Base-by-base conservation (phyloP, 2,329 filamentous ascomycete genomes). In the Ceratocystis alfenasii region DNA sequence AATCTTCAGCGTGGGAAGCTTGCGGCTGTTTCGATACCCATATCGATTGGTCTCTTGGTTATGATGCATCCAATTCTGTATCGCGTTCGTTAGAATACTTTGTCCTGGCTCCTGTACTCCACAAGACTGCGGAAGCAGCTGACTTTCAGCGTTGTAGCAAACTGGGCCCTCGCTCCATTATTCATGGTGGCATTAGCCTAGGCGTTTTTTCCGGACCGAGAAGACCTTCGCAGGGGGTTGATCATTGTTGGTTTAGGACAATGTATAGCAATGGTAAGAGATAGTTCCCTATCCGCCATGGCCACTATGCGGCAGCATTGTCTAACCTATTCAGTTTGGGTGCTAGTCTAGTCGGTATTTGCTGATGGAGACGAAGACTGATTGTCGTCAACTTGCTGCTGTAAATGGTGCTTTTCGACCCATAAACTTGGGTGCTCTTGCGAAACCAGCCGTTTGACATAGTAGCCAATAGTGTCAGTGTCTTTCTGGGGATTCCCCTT, bases 1-100 rank as follows among this genome's bases (percentile, higher is more conserved):
- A 81, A 84, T 0, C 74, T 94, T 15, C 82, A 92, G 69, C 83
- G 80, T 70, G 89, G 89, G 5, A 81, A 83, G 25, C 91, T 93
- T 70, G 87, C 89, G 0, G 84, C 85, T 0, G 77, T 89, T 0
- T 87, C 84, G 1, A 75, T 87, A 28, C 86, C 86, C 0, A 88
- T 88, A 89, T 89, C 90, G 0, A 77, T 95, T 61, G 90, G 90
- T 0, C 76, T 95, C 0, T 79, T 95, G 1, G 85, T 95, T 53
- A 95, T 95, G 90, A 95, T 95, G 89, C 95, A 94, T 72, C 91
- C 90, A 0, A 95, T 95, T 68, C 78, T 95, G 0, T 95, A 89
- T 80, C 94, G 94, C 74, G 87, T 95, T 5, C 84, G 84, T 50
- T 94, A 85, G 74, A 90, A 95, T 73, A 82, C 83, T 0, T 76